Base-by-base conservation (phyloP, 352 stramenopile species). In the Paralagenidium karlingii region DNA sequence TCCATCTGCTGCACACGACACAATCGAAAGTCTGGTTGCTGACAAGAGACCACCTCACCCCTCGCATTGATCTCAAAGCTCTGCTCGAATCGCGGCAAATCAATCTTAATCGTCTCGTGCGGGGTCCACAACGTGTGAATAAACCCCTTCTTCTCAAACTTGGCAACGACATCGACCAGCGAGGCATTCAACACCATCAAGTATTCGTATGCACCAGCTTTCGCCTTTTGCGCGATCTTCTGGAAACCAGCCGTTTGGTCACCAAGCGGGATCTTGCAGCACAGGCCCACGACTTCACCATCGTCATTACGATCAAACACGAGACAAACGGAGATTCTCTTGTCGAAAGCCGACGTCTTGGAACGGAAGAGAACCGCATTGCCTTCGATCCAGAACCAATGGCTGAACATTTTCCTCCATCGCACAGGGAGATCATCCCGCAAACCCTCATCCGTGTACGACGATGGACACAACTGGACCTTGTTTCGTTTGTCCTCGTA, bases 311-410 rank as follows among this genome's bases (percentile, higher is more conserved):
- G 22, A 53, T 37, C 26, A 63, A 24, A 25, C 51, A 69, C 18
- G 47, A 42, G 0, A 63, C 46, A 3, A 13, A 38, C 40, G 0
- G 38, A 20, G n/a, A 40, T n/a, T 2, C 21, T 36, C 13, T 26
- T 38, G 3, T 29, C 21, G 5, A 31, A 30, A 1, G 57, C 46
- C 2, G 27, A 26, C 3, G 34, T 5, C 12, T 24, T 53, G 5
- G 58, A 47, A 19, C 60, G 52, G 7, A 76, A 53, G 1, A 80
- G 18, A 3, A 82, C 48, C 26, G 55, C 69, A 0, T 55, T 44
- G 8, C 49, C 3, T 5, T 78, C 53, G 8, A 71, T 33, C 60
- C 63, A 80, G 15, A 64, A 67, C 65, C 68, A 78, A 5, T 74
- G 53, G 1, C 53, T 68, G 30, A 76, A 61, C 18, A 80, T 19